Evolutionary conservation across 1,284 basidiomycete genomes (phyloP).

Genomic region (Bjerkandera adusta): DNA sequence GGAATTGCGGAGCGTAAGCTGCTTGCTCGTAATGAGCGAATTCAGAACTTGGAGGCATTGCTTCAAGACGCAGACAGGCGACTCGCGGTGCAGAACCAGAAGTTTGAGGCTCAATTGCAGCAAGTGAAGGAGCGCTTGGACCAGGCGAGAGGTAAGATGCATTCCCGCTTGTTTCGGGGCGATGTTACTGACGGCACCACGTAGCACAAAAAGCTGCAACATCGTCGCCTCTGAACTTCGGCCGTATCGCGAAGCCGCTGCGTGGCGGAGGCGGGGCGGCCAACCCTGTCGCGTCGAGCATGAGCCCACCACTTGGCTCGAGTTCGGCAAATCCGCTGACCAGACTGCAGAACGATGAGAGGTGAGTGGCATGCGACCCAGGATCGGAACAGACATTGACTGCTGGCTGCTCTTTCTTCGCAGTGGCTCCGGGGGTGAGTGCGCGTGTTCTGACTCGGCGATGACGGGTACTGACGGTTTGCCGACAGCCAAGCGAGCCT

Average conservation of each 20-base stretch:
- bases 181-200: constrained; percentile 8
- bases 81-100: constrained; percentile 89
- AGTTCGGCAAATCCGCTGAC: constrained; percentile 58
- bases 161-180: neutral
- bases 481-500: constrained; percentile 74
- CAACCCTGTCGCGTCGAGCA: constrained; percentile 34
- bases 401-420: constrained; percentile 15
- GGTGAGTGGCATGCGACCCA: constrained; percentile 51
- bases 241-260: constrained; percentile 94
- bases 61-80: constrained; percentile 93
- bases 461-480: constrained; percentile 10
- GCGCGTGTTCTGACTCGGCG: constrained; percentile 19
- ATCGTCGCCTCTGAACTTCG: constrained; percentile 76
- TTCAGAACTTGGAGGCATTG: constrained; percentile 91
- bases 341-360: constrained; percentile 78
- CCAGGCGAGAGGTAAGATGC: constrained; percentile 81
- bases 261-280: constrained; percentile 82
- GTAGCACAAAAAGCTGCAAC: constrained; percentile 76
- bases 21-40: constrained; percentile 94
- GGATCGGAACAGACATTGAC: constrained; percentile 13
- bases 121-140: constrained; percentile 90
- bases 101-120: constrained; percentile 91
- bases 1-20: constrained; percentile 97
- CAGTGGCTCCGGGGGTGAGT: constrained; percentile 30
- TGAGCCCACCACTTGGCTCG: constrained; percentile 43